Percentiles rank a stretch among this genome's conserved stretches.
Evolutionary conservation across 1,284 basidiomycete species (phyloP).

Genomic region (Inonotus hispidus): DNA sequence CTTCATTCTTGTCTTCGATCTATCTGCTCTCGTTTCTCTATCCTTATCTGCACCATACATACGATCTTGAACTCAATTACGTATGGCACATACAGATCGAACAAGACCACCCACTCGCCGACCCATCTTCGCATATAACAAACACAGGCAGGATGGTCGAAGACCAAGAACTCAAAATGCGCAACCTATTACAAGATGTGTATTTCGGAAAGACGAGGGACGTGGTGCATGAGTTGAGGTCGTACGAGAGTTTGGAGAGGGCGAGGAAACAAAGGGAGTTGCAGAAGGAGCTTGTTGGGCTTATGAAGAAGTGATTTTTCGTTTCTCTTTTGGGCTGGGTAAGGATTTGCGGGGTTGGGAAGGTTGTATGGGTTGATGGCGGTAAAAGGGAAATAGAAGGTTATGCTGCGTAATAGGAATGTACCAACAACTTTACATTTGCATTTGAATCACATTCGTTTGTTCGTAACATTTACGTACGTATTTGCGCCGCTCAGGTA

Average conservation of each 20-base stretch:
- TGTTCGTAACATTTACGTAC: too few species aligned
- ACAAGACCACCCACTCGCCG: conserved; percentile 77
- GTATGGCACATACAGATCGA: conserved; percentile 59
- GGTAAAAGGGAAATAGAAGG: neutral
- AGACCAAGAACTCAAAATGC: conserved; percentile 99
- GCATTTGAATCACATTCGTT: too few species aligned
- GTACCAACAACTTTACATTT: neutral
- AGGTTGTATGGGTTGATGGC: neutral
- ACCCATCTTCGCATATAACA: conserved; percentile 77
- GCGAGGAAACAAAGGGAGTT: conserved; percentile 78
- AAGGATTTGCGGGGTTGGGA: neutral
- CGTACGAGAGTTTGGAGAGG: conserved; percentile 81
- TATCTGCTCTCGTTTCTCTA: conserved; percentile 1
- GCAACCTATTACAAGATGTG: conserved; percentile 93
- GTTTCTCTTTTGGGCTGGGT: neutral
- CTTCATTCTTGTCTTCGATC: neutral
- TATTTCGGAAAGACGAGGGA: conserved; percentile 99
- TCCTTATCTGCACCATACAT: neutral
- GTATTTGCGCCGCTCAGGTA: too few species aligned
- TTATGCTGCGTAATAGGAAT: too few species aligned
- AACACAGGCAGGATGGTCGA: conserved; percentile 96
- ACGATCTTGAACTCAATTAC: neutral
- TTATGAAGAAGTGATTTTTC: conserved; percentile 63
- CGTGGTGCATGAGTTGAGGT: conserved; percentile 87
- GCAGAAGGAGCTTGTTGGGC: conserved; percentile 92